Conservation (phyloP, 345 rosid genomes). For the Salix viminalis region DNA sequence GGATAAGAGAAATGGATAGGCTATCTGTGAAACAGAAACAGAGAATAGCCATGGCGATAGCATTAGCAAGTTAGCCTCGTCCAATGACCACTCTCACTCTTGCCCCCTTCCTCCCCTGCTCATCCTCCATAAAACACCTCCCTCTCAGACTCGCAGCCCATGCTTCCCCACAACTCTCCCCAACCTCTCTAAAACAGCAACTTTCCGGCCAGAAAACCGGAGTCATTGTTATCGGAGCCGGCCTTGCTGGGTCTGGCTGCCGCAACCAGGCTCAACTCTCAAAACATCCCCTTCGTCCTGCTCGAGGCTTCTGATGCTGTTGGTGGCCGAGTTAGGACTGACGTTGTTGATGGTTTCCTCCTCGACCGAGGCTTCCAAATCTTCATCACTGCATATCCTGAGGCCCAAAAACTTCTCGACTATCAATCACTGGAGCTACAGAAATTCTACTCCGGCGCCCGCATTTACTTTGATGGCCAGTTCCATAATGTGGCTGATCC, state of each 20-base stretch:
- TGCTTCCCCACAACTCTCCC: slow-evolving; percentile 14
- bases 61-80: not conserved
- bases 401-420: slow-evolving; percentile 71
- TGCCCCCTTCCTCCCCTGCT: slow-evolving; percentile 6
- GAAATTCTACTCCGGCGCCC: slow-evolving; percentile 79
- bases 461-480: slow-evolving; percentile 47
- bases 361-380: slow-evolving; percentile 97
- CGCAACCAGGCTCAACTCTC: slow-evolving; percentile 58
- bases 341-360: slow-evolving; percentile 66
- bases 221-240: slow-evolving; percentile 71
- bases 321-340: slow-evolving; percentile 91
- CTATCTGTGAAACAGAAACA: not conserved
- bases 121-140: slow-evolving; percentile 11
- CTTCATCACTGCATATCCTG: slow-evolving; percentile 91
- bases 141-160: slow-evolving; percentile 6
- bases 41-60: not conserved
- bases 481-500: slow-evolving; percentile 93
- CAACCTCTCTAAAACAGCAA: slow-evolving; percentile 1
- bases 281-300: slow-evolving; percentile 56
- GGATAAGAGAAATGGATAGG: not conserved
- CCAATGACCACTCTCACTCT: not conserved
- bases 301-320: slow-evolving; percentile 78
- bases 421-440: slow-evolving; percentile 51
- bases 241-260: slow-evolving; percentile 94
- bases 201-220: slow-evolving; percentile 23